phyloP scores from a whole-genome alignment of 371 early-diverging fungal species.

The Batkoa obscura region DNA sequence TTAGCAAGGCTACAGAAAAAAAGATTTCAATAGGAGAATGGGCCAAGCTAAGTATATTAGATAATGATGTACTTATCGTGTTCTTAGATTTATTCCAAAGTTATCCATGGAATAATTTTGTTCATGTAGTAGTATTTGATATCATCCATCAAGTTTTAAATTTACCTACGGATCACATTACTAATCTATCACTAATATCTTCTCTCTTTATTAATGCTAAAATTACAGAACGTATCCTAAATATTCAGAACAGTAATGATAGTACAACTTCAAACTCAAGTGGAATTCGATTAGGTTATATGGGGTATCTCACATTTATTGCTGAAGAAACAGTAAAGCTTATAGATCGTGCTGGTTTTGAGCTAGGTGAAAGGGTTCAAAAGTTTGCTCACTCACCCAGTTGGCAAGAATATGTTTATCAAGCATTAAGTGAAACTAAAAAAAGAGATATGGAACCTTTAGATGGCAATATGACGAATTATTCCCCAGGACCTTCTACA shows the following conservation, averaged over 20 bases:
- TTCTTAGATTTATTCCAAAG: constrained; percentile 61
- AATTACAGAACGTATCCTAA: constrained; percentile 52
- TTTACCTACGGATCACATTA: constrained; percentile 32
- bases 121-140: constrained; percentile 89
- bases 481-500: too few species aligned
- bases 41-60: constrained; percentile 36
- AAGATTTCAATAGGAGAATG: constrained; percentile 35
- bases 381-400: constrained; percentile 20
- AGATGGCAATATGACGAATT: constrained; percentile 48
- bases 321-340: constrained; percentile 82
- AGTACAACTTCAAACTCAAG: constrained; percentile 46
- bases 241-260: constrained; percentile 53
- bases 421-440: constrained; percentile 57
- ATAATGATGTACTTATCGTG: constrained; percentile 31
- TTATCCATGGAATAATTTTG: constrained; percentile 84
- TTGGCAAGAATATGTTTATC: constrained; percentile 72
- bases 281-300: constrained; percentile 83
- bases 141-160: constrained; percentile 89
- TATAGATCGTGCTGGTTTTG: constrained; percentile 43
- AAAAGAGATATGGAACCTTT: constrained; percentile 76
- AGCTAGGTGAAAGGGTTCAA: constrained; percentile 25
- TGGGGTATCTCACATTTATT: constrained; percentile 93
- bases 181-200: not conserved
- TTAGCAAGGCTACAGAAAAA: not conserved
- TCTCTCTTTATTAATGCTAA: constrained; percentile 57